These are phyloP conservation scores for Hordeum marinum DNA, from an alignment of 176 grass and related monocot genomes.

Conservation along the genomic window DNA sequence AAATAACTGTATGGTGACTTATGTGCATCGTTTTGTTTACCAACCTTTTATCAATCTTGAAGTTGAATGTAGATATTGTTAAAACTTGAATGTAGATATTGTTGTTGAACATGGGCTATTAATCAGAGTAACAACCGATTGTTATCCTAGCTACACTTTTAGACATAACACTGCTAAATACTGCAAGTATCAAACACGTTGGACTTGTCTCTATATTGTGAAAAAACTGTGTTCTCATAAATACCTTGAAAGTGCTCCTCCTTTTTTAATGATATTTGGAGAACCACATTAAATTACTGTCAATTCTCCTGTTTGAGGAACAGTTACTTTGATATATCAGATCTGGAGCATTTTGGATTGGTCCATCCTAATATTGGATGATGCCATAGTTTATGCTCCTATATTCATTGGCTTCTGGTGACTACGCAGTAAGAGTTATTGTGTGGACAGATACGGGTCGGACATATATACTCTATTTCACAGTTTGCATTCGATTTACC, in stretches of 20 bases:
- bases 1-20: neutral
- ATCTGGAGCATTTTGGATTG: conserved; percentile 39
- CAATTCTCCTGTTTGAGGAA: conserved; percentile 7
- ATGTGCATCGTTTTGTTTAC: neutral
- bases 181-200: neutral
- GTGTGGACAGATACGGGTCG: conserved; percentile 66
- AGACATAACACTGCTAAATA: neutral
- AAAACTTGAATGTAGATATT: neutral
- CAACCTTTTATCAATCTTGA: neutral
- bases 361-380: conserved; percentile 50
- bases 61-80: neutral
- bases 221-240: neutral
- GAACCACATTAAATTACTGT: neutral
- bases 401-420: conserved; percentile 48
- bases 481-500: neutral
- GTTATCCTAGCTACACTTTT: neutral
- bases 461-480: conserved; percentile 22
- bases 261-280: neutral
- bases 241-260: neutral
- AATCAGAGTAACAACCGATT: neutral
- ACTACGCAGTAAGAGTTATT: conserved; percentile 53
- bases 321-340: neutral
- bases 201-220: neutral
- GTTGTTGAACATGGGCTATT: neutral
- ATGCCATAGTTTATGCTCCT: conserved; percentile 53